Evolutionary conservation across 306 rosid genomes (phyloP).

Genomic region (Inga oerstediana): DNA sequence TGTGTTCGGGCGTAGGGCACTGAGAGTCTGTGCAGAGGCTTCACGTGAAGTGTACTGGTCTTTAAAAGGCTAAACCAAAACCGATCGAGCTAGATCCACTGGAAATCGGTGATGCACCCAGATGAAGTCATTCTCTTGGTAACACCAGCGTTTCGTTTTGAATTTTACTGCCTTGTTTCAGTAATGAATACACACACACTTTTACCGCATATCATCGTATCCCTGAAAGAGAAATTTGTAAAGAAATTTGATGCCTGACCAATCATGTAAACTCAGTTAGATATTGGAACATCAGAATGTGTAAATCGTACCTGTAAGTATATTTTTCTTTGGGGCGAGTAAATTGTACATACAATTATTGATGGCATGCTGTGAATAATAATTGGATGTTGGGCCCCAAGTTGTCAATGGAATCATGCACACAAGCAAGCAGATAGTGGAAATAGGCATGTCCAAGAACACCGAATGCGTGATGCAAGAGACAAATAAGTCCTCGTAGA

Average conservation of each 20-base stretch:
- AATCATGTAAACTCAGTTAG: not conserved
- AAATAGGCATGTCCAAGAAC: not conserved
- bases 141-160: too few relatives aligned
- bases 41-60: not conserved
- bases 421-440: not conserved
- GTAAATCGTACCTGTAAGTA: not conserved
- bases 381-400: not conserved
- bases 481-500: not conserved
- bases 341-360: not conserved
- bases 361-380: not conserved
- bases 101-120: not conserved
- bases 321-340: not conserved
- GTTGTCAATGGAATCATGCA: not conserved
- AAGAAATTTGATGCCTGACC: not conserved
- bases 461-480: not conserved
- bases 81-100: constrained; percentile 1
- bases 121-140: constrained; percentile 7
- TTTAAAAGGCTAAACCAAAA: not conserved
- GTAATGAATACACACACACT: too few relatives aligned
- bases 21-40: constrained; percentile 33
- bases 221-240: not conserved
- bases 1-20: not conserved
- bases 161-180: too few relatives aligned
- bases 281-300: not conserved
- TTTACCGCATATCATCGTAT: too few relatives aligned